A percentile compares a stretch with the other conserved stretches of the same genome.
These are phyloP conservation scores for Kwoniella pini DNA, from an alignment of 768 basidiomycete genomes.

Conservation along the genomic window DNA sequence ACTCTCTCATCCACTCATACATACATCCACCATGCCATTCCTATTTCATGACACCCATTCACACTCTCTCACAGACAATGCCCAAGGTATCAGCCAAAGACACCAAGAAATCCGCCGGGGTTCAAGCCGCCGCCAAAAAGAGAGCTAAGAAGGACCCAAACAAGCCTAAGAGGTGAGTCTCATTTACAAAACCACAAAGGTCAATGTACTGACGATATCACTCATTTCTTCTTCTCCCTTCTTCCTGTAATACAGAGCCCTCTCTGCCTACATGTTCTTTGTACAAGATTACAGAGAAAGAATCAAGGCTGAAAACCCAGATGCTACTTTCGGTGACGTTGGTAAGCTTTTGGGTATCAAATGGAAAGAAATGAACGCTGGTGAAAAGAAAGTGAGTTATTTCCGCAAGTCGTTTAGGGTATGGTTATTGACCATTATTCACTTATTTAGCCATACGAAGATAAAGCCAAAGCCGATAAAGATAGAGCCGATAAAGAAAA, in stretches of 20 bases:
- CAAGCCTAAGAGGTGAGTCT: constrained; percentile 69
- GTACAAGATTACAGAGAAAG: constrained; percentile 91
- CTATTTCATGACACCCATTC: neutral
- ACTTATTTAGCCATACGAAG: constrained; percentile 72
- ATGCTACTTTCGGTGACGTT: constrained; percentile 85
- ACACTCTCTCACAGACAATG: constrained; percentile 15
- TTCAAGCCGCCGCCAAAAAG: constrained; percentile 29
- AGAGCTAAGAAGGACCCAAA: constrained; percentile 67
- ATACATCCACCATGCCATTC: neutral
- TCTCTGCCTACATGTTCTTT: constrained; percentile 99
- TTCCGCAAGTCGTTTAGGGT: neutral
- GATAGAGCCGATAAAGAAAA: constrained; percentile 75
- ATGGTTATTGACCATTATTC: constrained; percentile 12
- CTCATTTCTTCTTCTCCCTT: neutral
- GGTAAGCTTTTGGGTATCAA: constrained; percentile 93
- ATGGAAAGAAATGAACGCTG: constrained; percentile 92
- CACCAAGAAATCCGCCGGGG: constrained; percentile 31
- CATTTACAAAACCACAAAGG: neutral
- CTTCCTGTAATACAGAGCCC: constrained; percentile 59
- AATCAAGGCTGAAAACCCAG: constrained; percentile 94
- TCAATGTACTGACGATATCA: neutral
- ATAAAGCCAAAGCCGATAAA: constrained; percentile 85
- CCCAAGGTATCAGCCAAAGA: constrained; percentile 31
- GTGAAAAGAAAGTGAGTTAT: constrained; percentile 79
- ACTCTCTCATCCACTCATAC: neutral